phyloP scores from a whole-genome alignment of 2,329 filamentous ascomycete genomes.

The Penicillium hordei region DNA sequence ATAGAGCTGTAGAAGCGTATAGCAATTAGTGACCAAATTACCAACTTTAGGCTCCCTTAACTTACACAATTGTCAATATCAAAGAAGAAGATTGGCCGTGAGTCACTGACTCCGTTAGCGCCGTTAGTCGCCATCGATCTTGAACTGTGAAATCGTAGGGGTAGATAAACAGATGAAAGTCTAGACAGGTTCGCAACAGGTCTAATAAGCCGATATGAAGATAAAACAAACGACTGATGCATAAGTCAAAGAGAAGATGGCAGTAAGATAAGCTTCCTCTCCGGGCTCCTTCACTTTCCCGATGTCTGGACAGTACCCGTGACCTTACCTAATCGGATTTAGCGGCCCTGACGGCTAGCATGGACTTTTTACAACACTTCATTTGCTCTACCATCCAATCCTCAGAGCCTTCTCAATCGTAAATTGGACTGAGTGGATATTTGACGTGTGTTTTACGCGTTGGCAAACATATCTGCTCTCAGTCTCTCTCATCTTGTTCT shows the following conservation, averaged over 20 bases:
- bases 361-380: conserved; percentile 10
- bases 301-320: neutral
- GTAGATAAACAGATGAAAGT: neutral
- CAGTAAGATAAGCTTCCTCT: neutral
- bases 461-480: neutral
- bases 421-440: conserved; percentile 9
- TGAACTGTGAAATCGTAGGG: conserved; percentile 5
- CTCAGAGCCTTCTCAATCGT: conserved; percentile 5
- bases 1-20: conserved; percentile 61
- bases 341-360: conserved; percentile 11
- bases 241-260: conserved; percentile 12
- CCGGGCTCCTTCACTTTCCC: neutral
- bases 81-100: conserved; percentile 67
- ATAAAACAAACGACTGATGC: conserved; percentile 16
- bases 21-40: neutral
- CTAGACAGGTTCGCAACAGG: conserved; percentile 2
- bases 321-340: conserved; percentile 22
- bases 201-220: conserved; percentile 6
- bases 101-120: conserved; percentile 29
- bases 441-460: neutral
- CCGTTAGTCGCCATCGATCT: conserved; percentile 28
- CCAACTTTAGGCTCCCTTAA: conserved; percentile 13
- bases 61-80: conserved; percentile 95
- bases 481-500: conserved; percentile 10
- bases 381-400: conserved; percentile 12